A percentile compares a stretch with the other conserved stretches of the same genome.
Evolutionary conservation across 2,329 filamentous ascomycete species (phyloP).

Genomic region (Hortaea werneckii): DNA sequence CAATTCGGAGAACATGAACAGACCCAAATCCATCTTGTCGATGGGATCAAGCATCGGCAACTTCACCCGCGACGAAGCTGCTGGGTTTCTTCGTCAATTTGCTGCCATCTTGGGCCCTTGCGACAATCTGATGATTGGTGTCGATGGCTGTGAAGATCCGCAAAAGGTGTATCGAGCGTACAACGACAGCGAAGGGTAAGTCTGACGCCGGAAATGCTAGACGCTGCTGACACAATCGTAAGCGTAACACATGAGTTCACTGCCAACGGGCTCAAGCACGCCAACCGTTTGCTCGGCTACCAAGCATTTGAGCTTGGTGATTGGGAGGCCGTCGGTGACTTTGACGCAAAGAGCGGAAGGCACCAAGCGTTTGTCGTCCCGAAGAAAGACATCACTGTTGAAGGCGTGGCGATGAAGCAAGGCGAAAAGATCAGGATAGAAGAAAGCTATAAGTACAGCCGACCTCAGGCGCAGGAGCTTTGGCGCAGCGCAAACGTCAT

Average conservation of each 20-base stretch:
- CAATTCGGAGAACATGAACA: conserved; percentile 49
- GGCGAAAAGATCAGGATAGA: conserved; percentile 78
- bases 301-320: conserved; percentile 60
- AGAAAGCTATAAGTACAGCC: conserved; percentile 73
- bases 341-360: conserved; percentile 60
- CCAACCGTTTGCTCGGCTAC: conserved; percentile 68
- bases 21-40: conserved; percentile 68
- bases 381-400: conserved; percentile 54
- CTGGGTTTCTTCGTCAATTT: conserved; percentile 65
- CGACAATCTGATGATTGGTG: conserved; percentile 69
- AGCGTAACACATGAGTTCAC: conserved; percentile 69
- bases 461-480: conserved; percentile 43
- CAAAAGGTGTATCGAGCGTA: conserved; percentile 72
- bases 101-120: conserved; percentile 56
- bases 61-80: conserved; percentile 64
- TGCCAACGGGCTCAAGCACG: conserved; percentile 70
- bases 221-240: not conserved
- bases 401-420: conserved; percentile 55
- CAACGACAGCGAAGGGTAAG: conserved; percentile 57
- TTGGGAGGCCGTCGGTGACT: conserved; percentile 78
- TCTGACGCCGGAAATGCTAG: not conserved
- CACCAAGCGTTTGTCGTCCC: conserved; percentile 83
- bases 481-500: conserved; percentile 64
- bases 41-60: conserved; percentile 79
- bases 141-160: conserved; percentile 73